A percentile compares a stretch with the other conserved stretches of the same genome.
phyloP scores from a whole-genome alignment of 2,329 filamentous ascomycete genomes.

The Colletotrichum salicis region DNA sequence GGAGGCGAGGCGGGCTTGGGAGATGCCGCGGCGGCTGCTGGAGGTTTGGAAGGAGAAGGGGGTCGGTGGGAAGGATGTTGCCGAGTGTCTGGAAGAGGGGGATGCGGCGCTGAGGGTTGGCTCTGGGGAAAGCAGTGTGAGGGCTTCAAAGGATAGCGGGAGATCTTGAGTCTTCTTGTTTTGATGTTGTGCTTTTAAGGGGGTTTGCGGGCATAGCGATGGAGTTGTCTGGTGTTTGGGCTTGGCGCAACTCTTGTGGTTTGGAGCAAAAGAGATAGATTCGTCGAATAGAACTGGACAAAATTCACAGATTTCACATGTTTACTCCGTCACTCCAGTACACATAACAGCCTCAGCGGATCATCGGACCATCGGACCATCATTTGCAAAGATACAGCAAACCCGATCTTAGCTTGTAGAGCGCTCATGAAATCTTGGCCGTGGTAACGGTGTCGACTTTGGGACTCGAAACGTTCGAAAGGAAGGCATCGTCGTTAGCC shows the following conservation, averaged over 20 bases:
- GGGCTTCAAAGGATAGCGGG: slow-evolving; percentile 36
- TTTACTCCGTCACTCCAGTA: neutral
- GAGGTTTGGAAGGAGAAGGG: slow-evolving; percentile 65
- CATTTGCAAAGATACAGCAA: too few relatives aligned
- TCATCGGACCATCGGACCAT: neutral
- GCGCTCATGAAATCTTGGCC: too few relatives aligned
- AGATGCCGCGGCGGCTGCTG: slow-evolving; percentile 62
- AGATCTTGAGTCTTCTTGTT: slow-evolving; percentile 2
- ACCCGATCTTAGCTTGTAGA: too few relatives aligned
- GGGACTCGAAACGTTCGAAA: neutral
- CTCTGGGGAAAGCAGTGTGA: slow-evolving; percentile 25
- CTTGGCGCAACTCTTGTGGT: neutral
- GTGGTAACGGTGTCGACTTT: neutral
- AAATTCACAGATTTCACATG: neutral
- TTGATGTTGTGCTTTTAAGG: neutral
- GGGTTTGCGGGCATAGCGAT: slow-evolving; percentile 16
- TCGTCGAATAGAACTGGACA: neutral
- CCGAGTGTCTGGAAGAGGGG: slow-evolving; percentile 64
- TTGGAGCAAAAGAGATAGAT: neutral
- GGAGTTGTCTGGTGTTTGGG: slow-evolving; percentile 19
- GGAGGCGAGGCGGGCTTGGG: slow-evolving; percentile 69
- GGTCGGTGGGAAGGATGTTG: slow-evolving; percentile 65
- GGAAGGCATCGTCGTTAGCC: too few relatives aligned
- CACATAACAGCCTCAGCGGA: neutral
- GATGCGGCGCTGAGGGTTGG: slow-evolving; percentile 57